phyloP scores from a whole-genome alignment of 306 rosid species.

The Gynostemma pentaphyllum region DNA sequence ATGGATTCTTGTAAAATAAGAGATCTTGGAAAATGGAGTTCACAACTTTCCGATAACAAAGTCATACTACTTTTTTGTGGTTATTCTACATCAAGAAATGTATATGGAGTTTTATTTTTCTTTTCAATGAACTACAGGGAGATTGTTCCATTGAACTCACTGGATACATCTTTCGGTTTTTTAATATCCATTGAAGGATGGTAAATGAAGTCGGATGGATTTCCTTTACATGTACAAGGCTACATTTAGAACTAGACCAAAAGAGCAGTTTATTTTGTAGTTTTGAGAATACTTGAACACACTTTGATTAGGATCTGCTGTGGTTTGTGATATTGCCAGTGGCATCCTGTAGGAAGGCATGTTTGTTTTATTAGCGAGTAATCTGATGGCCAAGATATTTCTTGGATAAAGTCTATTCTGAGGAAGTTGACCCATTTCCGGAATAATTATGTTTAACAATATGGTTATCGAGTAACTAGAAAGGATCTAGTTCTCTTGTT shows the following conservation, averaged over 20 bases:
- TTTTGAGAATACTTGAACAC: background rate
- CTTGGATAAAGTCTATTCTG: background rate
- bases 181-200: background rate
- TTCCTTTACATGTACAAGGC: background rate
- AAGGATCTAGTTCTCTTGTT: background rate
- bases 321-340: background rate
- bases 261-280: background rate
- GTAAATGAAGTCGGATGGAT: too few species aligned
- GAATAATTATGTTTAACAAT: background rate
- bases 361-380: background rate
- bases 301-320: background rate
- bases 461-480: background rate
- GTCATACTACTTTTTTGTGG: background rate
- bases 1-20: background rate
- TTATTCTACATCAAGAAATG: background rate
- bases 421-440: background rate
- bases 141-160: background rate
- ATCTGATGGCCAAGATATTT: background rate
- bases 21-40: background rate
- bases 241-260: background rate
- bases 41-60: background rate
- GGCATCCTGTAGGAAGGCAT: background rate
- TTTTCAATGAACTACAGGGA: background rate
- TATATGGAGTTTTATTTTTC: background rate
- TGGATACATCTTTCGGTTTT: background rate